Evolutionary conservation across 2,329 filamentous ascomycete genomes (phyloP).

Genomic region (Sarocladium strictum): DNA sequence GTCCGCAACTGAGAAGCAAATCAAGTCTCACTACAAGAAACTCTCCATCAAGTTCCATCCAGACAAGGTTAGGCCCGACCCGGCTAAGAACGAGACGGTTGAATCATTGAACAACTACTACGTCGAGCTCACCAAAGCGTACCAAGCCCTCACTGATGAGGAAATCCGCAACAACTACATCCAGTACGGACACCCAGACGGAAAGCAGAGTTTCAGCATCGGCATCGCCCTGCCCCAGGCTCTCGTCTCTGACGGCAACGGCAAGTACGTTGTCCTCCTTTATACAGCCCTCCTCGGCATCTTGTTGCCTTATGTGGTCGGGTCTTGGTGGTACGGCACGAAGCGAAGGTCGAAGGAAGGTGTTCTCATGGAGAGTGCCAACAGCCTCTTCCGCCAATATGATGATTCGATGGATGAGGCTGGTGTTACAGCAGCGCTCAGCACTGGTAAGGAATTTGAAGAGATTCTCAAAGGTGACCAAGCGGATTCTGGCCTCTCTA

Average conservation of each 20-base stretch:
- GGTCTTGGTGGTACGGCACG: slow-evolving; percentile 98
- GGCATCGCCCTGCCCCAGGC: slow-evolving; percentile 92
- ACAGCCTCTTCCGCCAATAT: slow-evolving; percentile 91
- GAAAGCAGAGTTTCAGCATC: slow-evolving; percentile 97
- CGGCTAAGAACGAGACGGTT: slow-evolving; percentile 80
- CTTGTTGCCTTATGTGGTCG: slow-evolving; percentile 85
- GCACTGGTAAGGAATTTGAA: slow-evolving; percentile 80
- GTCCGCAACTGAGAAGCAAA: slow-evolving; percentile 80
- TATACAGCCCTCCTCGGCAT: slow-evolving; percentile 87
- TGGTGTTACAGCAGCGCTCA: slow-evolving; percentile 74
- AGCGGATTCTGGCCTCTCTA: slow-evolving; percentile 73
- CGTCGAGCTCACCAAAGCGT: slow-evolving; percentile 94
- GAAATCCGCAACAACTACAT: slow-evolving; percentile 96
- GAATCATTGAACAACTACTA: slow-evolving; percentile 82
- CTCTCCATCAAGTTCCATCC: slow-evolving; percentile 85
- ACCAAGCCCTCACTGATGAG: slow-evolving; percentile 96
- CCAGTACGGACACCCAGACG: slow-evolving; percentile 92
- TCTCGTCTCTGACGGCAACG: slow-evolving; percentile 87
- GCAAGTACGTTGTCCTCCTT: slow-evolving; percentile 88
- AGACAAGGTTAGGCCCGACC: slow-evolving; percentile 82
- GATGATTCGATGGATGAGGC: slow-evolving; percentile 76
- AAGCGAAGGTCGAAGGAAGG: slow-evolving; percentile 91
- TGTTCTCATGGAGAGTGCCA: slow-evolving; percentile 86
- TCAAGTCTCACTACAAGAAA: slow-evolving; percentile 85
- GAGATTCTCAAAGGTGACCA: slow-evolving; percentile 70